Conservation (phyloP, 345 rosid species). For the Conringia planisiliqua region DNA sequence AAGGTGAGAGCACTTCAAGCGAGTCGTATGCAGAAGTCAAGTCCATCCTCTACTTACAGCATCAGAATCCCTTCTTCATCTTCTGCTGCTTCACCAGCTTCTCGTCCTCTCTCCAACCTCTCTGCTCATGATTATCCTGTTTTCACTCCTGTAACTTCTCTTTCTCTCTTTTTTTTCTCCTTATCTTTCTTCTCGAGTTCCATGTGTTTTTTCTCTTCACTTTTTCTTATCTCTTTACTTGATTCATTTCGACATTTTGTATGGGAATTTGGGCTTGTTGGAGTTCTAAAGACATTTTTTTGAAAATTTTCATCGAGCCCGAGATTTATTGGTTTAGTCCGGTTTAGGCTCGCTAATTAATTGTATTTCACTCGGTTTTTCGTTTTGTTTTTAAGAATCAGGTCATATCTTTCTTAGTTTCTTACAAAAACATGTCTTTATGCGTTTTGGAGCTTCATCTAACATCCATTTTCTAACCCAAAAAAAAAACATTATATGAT, state of each 20-base stretch:
- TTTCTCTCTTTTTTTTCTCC: no score
- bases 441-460: slow-evolving; percentile 15
- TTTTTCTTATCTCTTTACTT: neutral
- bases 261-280: slow-evolving; percentile 26
- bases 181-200: neutral
- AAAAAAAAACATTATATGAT: neutral
- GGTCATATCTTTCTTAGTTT: neutral
- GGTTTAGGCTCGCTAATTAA: slow-evolving; percentile 11
- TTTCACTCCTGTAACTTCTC: slow-evolving; percentile 78
- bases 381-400: neutral
- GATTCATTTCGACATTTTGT: slow-evolving; percentile 9
- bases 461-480: neutral
- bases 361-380: neutral
- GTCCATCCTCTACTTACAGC: slow-evolving; percentile 45
- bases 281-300: neutral
- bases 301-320: neutral
- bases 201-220: neutral
- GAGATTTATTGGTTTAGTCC: slow-evolving; percentile 21
- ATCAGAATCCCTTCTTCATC: slow-evolving; percentile 41
- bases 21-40: slow-evolving; percentile 58
- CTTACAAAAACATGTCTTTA: slow-evolving; percentile 6
- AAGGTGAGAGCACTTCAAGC: slow-evolving; percentile 86
- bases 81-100: slow-evolving; percentile 57
- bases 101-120: slow-evolving; percentile 52
- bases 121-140: slow-evolving; percentile 96